phyloP scores from a whole-genome alignment of 2,329 filamentous ascomycete species.

The Lecanosticta acicola region DNA sequence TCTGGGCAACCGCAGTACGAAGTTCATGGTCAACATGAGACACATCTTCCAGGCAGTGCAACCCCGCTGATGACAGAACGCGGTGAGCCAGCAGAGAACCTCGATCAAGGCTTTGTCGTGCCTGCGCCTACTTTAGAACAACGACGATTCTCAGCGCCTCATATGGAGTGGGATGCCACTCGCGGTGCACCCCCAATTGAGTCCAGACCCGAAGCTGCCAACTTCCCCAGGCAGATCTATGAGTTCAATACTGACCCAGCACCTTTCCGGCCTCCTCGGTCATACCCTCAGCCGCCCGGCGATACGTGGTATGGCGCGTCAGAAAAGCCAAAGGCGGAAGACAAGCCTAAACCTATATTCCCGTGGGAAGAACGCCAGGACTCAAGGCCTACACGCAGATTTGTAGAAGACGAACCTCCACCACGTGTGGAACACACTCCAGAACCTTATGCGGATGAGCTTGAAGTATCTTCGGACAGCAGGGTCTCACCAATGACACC shows the following conservation, averaged over 20 bases:
- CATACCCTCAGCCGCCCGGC: conserved; percentile 76
- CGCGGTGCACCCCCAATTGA: conserved; percentile 54
- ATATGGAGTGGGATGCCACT: conserved; percentile 58
- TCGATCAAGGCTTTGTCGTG: conserved; percentile 39
- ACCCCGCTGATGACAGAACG: conserved; percentile 38
- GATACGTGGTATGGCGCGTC: conserved; percentile 80
- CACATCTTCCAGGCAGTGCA: conserved; percentile 7
- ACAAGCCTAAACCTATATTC: conserved; percentile 64
- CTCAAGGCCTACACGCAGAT: conserved; percentile 60
- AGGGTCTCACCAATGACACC: conserved; percentile 36
- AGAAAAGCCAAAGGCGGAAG: conserved; percentile 49
- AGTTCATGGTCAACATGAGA: conserved; percentile 7
- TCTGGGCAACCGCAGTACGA: conserved; percentile 6
- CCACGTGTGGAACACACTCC: too few species aligned
- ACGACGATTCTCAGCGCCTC: conserved; percentile 52
- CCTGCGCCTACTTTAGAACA: conserved; percentile 44
- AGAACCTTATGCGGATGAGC: conserved; percentile 24
- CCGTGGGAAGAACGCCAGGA: conserved; percentile 76
- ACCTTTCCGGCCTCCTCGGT: conserved; percentile 69
- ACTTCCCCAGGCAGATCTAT: conserved; percentile 75
- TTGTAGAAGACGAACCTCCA: conserved; percentile 49
- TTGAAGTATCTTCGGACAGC: conserved; percentile 23
- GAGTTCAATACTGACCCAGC: conserved; percentile 71
- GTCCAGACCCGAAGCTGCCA: conserved; percentile 76
- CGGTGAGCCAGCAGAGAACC: conserved; percentile 39